A percentile compares a stretch with the other conserved stretches of the same genome.
Evolutionary conservation across 23 red algal species (phyloP).

Genomic region (Gracilariopsis chorda): DNA sequence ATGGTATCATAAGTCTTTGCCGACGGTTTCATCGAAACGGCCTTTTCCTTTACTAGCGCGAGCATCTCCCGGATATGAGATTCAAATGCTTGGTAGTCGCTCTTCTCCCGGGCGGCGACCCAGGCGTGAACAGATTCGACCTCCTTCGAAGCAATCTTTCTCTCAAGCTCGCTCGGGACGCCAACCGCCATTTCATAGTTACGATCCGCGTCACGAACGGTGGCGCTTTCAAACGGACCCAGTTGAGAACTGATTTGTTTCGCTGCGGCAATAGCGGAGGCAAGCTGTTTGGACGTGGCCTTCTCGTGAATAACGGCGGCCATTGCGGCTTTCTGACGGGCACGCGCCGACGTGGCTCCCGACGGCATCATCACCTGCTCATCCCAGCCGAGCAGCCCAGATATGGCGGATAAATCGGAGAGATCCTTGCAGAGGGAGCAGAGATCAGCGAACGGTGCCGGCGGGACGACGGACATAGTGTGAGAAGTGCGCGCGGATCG

Average conservation of each 20-base stretch:
- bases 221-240: slow-evolving; percentile 14
- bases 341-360: slow-evolving; percentile 25
- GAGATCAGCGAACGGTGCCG: no score
- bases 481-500: no score
- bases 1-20: slow-evolving; percentile 50
- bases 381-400: slow-evolving; percentile 61
- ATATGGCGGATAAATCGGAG: slow-evolving; percentile 28
- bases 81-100: slow-evolving; percentile 38
- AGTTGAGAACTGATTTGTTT: background rate
- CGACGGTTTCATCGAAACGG: slow-evolving; percentile 6
- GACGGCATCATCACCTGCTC: slow-evolving; percentile 79
- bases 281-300: slow-evolving; percentile 4
- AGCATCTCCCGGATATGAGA: slow-evolving; percentile 20
- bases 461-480: no score
- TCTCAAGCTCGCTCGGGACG: slow-evolving; percentile 18
- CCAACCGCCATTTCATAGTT: background rate
- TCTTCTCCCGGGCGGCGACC: slow-evolving; percentile 43
- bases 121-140: slow-evolving; percentile 21
- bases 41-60: slow-evolving; percentile 11
- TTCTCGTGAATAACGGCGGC: slow-evolving; percentile 49
- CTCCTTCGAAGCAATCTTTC: slow-evolving; percentile 11
- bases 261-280: slow-evolving; percentile 1
- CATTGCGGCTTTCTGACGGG: slow-evolving; percentile 63
- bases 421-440: slow-evolving; percentile 55
- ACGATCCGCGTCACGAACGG: slow-evolving; percentile 55